A percentile compares a stretch with the other conserved stretches of the same genome.
These are phyloP conservation scores for Hypericum androsaemum DNA, from an alignment of 345 rosid species.

Conservation along the genomic window DNA sequence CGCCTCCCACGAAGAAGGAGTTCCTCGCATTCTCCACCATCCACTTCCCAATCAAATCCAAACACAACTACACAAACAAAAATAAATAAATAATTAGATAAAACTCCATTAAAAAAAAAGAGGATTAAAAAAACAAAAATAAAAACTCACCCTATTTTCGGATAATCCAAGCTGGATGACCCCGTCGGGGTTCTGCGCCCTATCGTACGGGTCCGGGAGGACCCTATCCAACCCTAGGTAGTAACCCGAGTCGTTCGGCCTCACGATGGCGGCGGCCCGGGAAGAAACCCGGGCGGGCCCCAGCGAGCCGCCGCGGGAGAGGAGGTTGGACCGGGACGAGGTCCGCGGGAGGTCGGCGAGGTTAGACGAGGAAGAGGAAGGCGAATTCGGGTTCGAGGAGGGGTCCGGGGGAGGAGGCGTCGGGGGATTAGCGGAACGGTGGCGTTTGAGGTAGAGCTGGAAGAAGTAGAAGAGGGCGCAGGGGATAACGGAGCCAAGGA, in stretches of 20 bases:
- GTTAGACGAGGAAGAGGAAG: constrained; percentile 13
- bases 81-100: too few relatives aligned
- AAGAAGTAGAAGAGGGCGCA: too few relatives aligned
- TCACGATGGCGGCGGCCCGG: constrained; percentile 48
- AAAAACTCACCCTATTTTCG: constrained; percentile 59
- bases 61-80: constrained; percentile 54
- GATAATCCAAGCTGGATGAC: constrained; percentile 80
- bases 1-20: constrained; percentile 28
- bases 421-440: too few relatives aligned
- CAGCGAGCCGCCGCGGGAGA: constrained; percentile 42
- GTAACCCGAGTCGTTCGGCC: constrained; percentile 54
- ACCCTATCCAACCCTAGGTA: constrained; percentile 60
- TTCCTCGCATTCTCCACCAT: constrained; percentile 44
- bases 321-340: constrained; percentile 41
- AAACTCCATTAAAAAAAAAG: too few relatives aligned
- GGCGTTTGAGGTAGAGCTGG: too few relatives aligned
- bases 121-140: too few relatives aligned
- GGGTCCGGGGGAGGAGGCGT: constrained; percentile 55
- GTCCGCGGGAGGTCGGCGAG: constrained; percentile 43
- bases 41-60: constrained; percentile 87
- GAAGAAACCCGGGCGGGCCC: constrained; percentile 47
- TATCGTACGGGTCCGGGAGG: constrained; percentile 47
- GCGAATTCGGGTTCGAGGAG: constrained; percentile 54
- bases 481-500: too few relatives aligned
- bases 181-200: constrained; percentile 43